Evolutionary conservation across 1,284 basidiomycete species (phyloP).

Genomic region (Leccinum fuscescens): DNA sequence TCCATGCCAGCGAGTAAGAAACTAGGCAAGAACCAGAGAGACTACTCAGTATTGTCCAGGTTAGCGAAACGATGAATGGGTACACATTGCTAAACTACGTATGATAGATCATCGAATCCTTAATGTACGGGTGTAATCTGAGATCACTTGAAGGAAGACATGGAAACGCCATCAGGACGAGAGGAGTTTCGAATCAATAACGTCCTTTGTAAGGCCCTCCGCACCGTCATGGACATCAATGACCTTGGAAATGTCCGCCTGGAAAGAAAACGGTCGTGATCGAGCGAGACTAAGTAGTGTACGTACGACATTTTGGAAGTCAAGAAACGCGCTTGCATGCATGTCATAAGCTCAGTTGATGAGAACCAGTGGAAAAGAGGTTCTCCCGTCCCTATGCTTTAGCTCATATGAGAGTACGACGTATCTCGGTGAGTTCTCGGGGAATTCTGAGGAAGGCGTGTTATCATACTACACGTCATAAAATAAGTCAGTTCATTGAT

Average conservation of each 20-base stretch:
- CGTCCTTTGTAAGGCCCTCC: conserved; percentile 73
- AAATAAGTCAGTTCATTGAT: background rate
- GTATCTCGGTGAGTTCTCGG: conserved; percentile 87
- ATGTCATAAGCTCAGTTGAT: conserved; percentile 86
- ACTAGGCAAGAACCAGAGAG: background rate
- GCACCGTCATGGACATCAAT: conserved; percentile 80
- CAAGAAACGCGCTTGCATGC: conserved; percentile 84
- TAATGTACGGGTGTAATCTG: background rate
- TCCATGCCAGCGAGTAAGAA: background rate
- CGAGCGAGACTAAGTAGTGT: too few relatives aligned
- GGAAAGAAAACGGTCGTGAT: conserved; percentile 8
- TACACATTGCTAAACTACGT: background rate
- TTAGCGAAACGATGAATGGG: background rate
- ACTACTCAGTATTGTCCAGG: background rate
- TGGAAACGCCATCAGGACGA: conserved; percentile 8
- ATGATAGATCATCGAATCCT: background rate
- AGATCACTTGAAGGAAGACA: background rate
- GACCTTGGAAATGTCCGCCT: conserved; percentile 74
- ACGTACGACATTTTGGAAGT: too few relatives aligned
- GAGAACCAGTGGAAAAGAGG: conserved; percentile 80
- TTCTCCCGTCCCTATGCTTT: conserved; percentile 79
- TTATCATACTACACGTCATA: too few relatives aligned
- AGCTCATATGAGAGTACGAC: conserved; percentile 83
- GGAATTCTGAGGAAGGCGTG: conserved; percentile 63
- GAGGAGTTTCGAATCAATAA: conserved; percentile 65